Base-by-base conservation (phyloP, 106 monocot species). In the Posidonia australis region DNA sequence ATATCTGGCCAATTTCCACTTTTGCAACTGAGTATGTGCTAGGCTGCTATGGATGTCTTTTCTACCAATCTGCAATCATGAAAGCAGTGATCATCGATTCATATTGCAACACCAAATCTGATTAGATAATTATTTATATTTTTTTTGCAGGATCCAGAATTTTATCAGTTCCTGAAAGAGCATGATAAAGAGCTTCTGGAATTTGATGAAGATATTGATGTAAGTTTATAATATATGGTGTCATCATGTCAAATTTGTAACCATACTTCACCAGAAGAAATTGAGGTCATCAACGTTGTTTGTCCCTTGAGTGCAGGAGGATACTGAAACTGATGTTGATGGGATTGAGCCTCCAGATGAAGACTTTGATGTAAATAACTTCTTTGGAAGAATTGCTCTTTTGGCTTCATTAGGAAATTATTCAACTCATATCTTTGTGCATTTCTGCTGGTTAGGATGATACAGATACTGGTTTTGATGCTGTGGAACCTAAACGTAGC, bases 121-220 rank as follows among this genome's bases (percentile, higher is more conserved):
- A 51, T 18, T 20, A 41, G n/a, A 44, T 14, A 1, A 3, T 17
- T 59, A 54, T 18, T 28, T 60, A 1, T 74, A 14, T 28, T 31
- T 57, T 9, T 62, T 27, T 9, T 66, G 43, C 63, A 90, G 96
- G 87, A 98, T 69, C 96, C 96, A 43, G 96, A 98, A 46, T 98
- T 98, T 64, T 98, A 82, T 72, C 78, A 98, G 67, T 98, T 79
- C 52, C 66, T 98, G 67, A 82, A 90, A 81, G 84, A 90, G 20
- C 71, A 75, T 81, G 96, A 98, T 58, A 82, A 98, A 58, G 90
- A 98, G 66, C 90, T 98, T 22, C 43, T 90, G 61, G 96, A 87
- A 3, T 90, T 98, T 28, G 53, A 85, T 70, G 90, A 98, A 69
- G 84, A 82, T 47, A 67, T 75, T 61, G 75, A 84, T 64, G 86